Evolutionary conservation across 2,329 filamentous ascomycete genomes (phyloP).

Genomic region (Monilinia polystroma): DNA sequence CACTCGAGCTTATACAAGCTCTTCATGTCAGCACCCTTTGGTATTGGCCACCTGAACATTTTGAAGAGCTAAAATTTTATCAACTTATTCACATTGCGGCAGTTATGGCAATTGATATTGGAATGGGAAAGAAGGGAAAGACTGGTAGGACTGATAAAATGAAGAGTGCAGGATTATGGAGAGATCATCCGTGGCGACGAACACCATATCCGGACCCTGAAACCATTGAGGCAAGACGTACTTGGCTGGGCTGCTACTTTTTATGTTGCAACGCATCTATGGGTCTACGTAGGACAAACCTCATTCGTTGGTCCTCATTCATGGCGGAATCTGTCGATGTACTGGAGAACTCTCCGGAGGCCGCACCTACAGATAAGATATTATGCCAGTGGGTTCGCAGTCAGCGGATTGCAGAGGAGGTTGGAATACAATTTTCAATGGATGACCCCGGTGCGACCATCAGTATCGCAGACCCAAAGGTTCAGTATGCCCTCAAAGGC

Average conservation of each 20-base stretch:
- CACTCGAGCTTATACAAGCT: slow-evolving; percentile 52
- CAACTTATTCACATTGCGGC: slow-evolving; percentile 53
- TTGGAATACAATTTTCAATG: slow-evolving; percentile 56
- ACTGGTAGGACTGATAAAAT: slow-evolving; percentile 35
- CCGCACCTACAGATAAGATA: slow-evolving; percentile 43
- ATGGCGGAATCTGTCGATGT: slow-evolving; percentile 47
- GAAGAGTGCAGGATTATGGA: slow-evolving; percentile 45
- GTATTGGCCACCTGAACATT: slow-evolving; percentile 50
- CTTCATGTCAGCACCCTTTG: slow-evolving; percentile 50
- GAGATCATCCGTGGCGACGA: slow-evolving; percentile 46
- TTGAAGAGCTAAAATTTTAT: slow-evolving; percentile 50
- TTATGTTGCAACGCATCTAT: slow-evolving; percentile 45
- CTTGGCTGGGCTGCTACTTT: slow-evolving; percentile 42
- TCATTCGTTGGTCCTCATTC: slow-evolving; percentile 46
- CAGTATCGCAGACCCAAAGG: slow-evolving; percentile 53
- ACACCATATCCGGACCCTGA: slow-evolving; percentile 40
- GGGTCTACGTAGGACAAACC: slow-evolving; percentile 46
- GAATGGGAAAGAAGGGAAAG: slow-evolving; percentile 40
- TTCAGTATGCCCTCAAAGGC: slow-evolving; percentile 54
- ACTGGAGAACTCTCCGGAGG: slow-evolving; percentile 45
- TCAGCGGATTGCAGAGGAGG: slow-evolving; percentile 54
- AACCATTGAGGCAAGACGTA: slow-evolving; percentile 39
- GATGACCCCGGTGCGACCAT: slow-evolving; percentile 44
- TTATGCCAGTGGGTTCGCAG: slow-evolving; percentile 46
- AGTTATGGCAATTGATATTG: slow-evolving; percentile 48